These are phyloP conservation scores for Trichoderma orchidacearum DNA, from an alignment of 495 filamentous ascomycete species.

Conservation along the genomic window DNA sequence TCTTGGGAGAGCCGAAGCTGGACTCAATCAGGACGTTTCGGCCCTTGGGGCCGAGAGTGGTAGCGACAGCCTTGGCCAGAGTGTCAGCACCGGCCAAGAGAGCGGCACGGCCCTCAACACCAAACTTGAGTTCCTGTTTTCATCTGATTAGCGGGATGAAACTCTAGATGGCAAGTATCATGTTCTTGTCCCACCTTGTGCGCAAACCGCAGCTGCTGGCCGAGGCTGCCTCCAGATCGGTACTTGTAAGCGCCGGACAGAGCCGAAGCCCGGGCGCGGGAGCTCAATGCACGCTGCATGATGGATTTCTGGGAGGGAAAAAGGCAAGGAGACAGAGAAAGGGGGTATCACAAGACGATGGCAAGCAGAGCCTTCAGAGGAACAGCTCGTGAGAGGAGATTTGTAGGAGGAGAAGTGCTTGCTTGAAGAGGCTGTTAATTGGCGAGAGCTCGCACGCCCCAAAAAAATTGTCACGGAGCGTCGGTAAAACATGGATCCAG, in stretches of 20 bases:
- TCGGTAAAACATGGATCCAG: conserved; percentile 2
- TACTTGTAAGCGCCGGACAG: conserved; percentile 44
- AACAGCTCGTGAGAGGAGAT: not conserved
- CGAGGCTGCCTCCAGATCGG: conserved; percentile 35
- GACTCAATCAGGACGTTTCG: conserved; percentile 97
- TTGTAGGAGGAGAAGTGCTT: not conserved
- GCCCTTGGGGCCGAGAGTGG: conserved; percentile 94
- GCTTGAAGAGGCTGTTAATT: not conserved
- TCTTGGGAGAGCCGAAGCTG: conserved; percentile 94
- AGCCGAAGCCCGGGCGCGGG: conserved; percentile 50
- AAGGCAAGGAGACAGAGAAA: conserved; percentile 6
- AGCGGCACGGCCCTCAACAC: conserved; percentile 80
- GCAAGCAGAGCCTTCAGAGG: not conserved
- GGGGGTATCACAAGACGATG: not conserved
- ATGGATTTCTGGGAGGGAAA: conserved; percentile 6
- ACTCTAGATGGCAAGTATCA: not conserved
- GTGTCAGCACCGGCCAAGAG: conserved; percentile 93
- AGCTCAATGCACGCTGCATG: conserved; percentile 34
- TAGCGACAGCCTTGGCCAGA: conserved; percentile 88
- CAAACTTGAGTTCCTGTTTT: conserved; percentile 90
- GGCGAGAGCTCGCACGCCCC: not conserved
- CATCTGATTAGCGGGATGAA: conserved; percentile 2
- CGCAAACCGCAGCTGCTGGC: conserved; percentile 81
- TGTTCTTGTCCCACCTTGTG: conserved; percentile 61
- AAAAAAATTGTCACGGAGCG: conserved; percentile 5